Conservation (phyloP, 2,329 filamentous ascomycete genomes). For the Pestalotiopsis sp. region DNA sequence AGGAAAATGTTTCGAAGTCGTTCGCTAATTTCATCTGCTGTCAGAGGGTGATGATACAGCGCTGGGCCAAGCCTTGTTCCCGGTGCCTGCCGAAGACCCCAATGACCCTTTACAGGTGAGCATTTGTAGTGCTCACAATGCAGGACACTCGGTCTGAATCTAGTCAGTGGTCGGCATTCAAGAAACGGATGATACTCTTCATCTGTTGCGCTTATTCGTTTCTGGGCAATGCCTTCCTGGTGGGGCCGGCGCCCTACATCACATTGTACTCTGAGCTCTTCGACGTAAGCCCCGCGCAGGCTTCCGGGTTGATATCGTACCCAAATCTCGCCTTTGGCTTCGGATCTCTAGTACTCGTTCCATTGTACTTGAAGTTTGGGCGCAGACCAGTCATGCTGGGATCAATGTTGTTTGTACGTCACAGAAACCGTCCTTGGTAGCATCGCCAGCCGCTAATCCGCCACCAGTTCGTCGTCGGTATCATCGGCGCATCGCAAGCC, state of each 20-base stretch:
- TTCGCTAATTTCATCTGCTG: not conserved
- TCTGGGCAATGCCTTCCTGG: constrained; percentile 56
- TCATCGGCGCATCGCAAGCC: constrained; percentile 39
- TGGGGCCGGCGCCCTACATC: constrained; percentile 62
- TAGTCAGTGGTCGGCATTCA: constrained; percentile 51
- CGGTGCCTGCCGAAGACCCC: constrained; percentile 61
- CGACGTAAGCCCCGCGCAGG: constrained; percentile 47
- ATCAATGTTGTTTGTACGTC: constrained; percentile 36
- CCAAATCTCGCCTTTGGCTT: constrained; percentile 63
- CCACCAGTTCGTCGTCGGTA: constrained; percentile 38
- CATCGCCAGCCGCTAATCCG: not conserved
- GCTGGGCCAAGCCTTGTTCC: constrained; percentile 62
- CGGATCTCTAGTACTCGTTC: constrained; percentile 56
- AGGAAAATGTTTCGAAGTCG: not conserved
- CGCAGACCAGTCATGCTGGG: constrained; percentile 44
- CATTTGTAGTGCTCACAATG: not conserved
- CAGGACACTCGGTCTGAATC: not conserved
- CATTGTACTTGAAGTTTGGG: constrained; percentile 54
- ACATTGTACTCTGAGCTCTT: constrained; percentile 55
- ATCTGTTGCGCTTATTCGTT: constrained; percentile 59
- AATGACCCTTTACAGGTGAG: constrained; percentile 58
- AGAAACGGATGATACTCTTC: constrained; percentile 58
- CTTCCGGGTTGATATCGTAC: constrained; percentile 60
- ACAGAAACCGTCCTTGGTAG: not conserved
- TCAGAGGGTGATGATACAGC: constrained; percentile 60